Base-by-base conservation (phyloP, 2,329 filamentous ascomycete species). In the Trichoderma sp. region DNA sequence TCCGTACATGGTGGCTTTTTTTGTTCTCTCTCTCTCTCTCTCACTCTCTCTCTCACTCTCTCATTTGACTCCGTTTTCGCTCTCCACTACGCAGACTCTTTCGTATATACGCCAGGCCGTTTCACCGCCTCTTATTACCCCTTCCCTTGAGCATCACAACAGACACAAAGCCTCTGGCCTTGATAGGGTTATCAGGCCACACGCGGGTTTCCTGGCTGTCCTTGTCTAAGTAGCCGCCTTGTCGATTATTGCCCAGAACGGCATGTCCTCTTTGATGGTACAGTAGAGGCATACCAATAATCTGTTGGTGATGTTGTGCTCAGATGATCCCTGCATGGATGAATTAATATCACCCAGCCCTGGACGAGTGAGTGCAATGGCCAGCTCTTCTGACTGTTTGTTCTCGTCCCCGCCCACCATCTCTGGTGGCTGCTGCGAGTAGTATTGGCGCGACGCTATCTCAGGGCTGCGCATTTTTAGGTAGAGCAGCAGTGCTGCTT, bases 91-190 rank as follows among this genome's bases (percentile, higher is more conserved):
- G 51, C 30, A 28, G 37, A 26, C 51, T 56, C 52, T 34, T 56
- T 26, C 37, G 26, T 58, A 21, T 30, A 13, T 46, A 13, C 56
- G 54, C 65, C 65, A 52, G 18, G 18, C 46, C 24, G 61, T 69
- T 69, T 69, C 67, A 69, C 67, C 67, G 67, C 67, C 34, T 52
- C 60, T 69, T 59, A 39, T 69, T 59, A 39, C 54, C 60, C 67
- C 67, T 55, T 69, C 64, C 54, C 34, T 60, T 24, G 51, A 63
- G 51, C 63, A 54, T 54, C n/a, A 37, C 30, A 28, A 52, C 39
- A 68, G 49, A 58, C 30, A 28, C 6, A 34, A 21, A 30, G 21
- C 39, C 52, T 61, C 30, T 24, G 30, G 28, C 46, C 26, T 21
- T 26, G 54, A 66, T 34, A 51, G 54, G 54, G 28, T 58, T 66